A percentile compares a stretch with the other conserved stretches of the same genome.
These are phyloP conservation scores for Strobilomyces echinocephalus DNA, from an alignment of 768 basidiomycete genomes.

Conservation along the genomic window DNA sequence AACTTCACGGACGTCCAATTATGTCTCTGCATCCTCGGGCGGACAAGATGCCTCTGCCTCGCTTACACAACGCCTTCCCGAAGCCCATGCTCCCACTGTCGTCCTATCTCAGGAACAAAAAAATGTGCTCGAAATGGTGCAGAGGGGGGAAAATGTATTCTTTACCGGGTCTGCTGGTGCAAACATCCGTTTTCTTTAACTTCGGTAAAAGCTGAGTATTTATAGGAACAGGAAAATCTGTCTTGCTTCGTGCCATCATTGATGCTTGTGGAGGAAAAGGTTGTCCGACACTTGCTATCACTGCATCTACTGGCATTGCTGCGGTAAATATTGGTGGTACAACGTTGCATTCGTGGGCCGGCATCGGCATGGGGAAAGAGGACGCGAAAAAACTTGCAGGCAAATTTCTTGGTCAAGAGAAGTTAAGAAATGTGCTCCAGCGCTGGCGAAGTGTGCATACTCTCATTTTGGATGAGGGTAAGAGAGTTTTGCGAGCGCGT, in stretches of 20 bases:
- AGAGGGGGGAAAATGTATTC: slow-evolving; percentile 63
- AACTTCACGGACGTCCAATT: not conserved
- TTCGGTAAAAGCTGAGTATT: slow-evolving; percentile 1
- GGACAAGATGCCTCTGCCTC: not conserved
- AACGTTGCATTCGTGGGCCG: slow-evolving; percentile 81
- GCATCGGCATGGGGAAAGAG: slow-evolving; percentile 70
- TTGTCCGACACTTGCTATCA: slow-evolving; percentile 53
- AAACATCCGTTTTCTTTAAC: not conserved
- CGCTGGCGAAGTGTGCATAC: slow-evolving; percentile 63
- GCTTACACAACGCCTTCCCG: not conserved
- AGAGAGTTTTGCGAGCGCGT: slow-evolving; percentile 16
- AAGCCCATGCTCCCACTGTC: slow-evolving; percentile 19
- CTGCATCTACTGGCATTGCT: slow-evolving; percentile 77
- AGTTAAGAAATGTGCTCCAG: slow-evolving; percentile 36
- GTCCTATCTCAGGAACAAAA: slow-evolving; percentile 51
- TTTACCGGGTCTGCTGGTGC: slow-evolving; percentile 82
- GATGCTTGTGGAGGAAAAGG: slow-evolving; percentile 35
- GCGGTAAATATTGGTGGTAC: slow-evolving; percentile 78
- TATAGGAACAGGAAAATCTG: slow-evolving; percentile 78
- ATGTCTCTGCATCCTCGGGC: not conserved
- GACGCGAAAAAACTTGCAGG: slow-evolving; percentile 45
- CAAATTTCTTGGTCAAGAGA: slow-evolving; percentile 46
- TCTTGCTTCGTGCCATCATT: slow-evolving; percentile 75
- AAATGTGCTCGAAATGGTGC: slow-evolving; percentile 47
- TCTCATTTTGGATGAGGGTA: slow-evolving; percentile 85